A percentile compares a stretch with the other conserved stretches of the same genome.
phyloP scores from a whole-genome alignment of 176 grass and related monocot species.

The Raddia distichophylla region DNA sequence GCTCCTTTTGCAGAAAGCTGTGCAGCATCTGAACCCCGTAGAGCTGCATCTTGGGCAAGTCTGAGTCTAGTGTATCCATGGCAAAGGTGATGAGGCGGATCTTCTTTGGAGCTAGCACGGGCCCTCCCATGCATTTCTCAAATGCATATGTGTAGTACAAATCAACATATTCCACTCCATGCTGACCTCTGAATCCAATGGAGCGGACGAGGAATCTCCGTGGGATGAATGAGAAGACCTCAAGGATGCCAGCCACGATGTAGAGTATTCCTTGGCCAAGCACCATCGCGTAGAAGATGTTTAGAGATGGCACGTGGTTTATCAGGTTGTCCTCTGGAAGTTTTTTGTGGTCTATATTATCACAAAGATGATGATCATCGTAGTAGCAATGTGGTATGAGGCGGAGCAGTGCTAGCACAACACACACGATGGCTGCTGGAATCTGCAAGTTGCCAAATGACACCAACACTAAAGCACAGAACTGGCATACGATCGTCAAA shows the following conservation, averaged over 20 bases:
- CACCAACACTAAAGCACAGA: not conserved
- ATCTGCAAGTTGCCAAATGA: not conserved
- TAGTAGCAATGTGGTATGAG: not conserved
- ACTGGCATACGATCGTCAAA: rapidly evolving
- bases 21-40: not conserved
- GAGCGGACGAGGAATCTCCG: not conserved
- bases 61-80: not conserved
- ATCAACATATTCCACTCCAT: constrained; percentile 14
- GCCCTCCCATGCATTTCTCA: not conserved
- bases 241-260: not conserved
- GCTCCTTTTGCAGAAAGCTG: not conserved
- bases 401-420: not conserved
- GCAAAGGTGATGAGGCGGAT: constrained; percentile 15
- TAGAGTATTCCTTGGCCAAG: constrained; percentile 30
- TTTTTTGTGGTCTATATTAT: not conserved
- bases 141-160: constrained; percentile 27
- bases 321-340: not conserved
- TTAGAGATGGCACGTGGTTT: not conserved
- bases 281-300: constrained; percentile 15
- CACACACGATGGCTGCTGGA: not conserved
- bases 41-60: not conserved
- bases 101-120: not conserved
- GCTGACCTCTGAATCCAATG: not conserved
- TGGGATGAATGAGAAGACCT: constrained; percentile 17
- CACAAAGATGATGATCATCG: not conserved